phyloP scores from a whole-genome alignment of 2,329 filamentous ascomycete genomes.

The Cercospora citrullina region DNA sequence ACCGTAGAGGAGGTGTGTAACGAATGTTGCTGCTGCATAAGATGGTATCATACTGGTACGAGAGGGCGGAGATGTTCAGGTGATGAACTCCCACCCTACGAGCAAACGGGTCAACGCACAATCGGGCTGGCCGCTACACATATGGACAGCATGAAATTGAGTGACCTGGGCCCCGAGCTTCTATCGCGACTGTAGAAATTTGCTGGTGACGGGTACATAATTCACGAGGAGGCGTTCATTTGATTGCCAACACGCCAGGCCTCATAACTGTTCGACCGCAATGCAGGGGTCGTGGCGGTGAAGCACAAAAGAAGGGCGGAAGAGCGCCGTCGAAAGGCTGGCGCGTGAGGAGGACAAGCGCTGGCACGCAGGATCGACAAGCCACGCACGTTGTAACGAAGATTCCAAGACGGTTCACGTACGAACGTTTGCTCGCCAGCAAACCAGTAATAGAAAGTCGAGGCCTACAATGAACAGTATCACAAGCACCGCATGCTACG shows the following conservation, averaged over 20 bases:
- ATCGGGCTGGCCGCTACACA: background rate
- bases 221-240: background rate
- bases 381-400: background rate
- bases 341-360: background rate
- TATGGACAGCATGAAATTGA: background rate
- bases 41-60: background rate
- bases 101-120: background rate
- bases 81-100: background rate
- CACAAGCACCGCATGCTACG: background rate
- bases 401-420: background rate
- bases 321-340: background rate
- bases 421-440: background rate
- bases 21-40: background rate
- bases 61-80: background rate
- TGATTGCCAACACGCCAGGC: background rate
- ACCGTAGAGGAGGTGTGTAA: slow-evolving; percentile 47
- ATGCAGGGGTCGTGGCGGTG: background rate
- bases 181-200: background rate
- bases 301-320: background rate
- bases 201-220: background rate
- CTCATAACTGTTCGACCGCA: background rate
- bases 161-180: background rate
- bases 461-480: background rate
- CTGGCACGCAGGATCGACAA: background rate
- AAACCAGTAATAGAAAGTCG: background rate